A percentile compares a stretch with the other conserved stretches of the same genome.
Evolutionary conservation across 768 basidiomycete species (phyloP).

Genomic region (Tylopilus cervinicoccineus): DNA sequence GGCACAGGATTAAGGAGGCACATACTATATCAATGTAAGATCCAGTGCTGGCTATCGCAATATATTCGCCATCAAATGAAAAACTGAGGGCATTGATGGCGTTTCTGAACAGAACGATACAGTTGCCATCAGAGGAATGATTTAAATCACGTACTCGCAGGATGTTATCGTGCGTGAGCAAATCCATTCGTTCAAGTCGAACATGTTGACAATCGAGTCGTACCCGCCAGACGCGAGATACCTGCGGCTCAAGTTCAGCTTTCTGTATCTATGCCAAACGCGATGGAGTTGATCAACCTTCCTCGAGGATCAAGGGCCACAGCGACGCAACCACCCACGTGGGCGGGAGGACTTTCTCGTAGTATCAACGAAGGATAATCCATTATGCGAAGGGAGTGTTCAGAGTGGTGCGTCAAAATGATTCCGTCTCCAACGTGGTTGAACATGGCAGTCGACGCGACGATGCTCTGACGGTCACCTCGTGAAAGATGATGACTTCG

Average conservation of each 20-base stretch:
- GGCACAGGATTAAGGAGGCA: background rate
- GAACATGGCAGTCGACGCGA: conserved; percentile 64
- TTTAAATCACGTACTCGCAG: conserved; percentile 61
- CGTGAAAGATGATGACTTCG: background rate
- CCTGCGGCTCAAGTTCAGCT: conserved; percentile 30
- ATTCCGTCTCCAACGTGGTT: conserved; percentile 74
- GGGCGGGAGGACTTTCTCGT: conserved; percentile 63
- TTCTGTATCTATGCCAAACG: background rate
- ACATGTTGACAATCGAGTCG: conserved; percentile 81
- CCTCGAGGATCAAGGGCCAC: conserved; percentile 80
- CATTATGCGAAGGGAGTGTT: conserved; percentile 63
- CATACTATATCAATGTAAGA: conserved; percentile 75
- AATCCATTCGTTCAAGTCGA: conserved; percentile 79
- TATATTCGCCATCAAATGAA: conserved; percentile 79
- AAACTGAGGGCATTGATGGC: conserved; percentile 73
- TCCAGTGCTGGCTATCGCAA: conserved; percentile 71
- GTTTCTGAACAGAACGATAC: conserved; percentile 41
- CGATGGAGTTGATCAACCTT: conserved; percentile 36
- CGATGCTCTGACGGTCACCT: conserved; percentile 37
- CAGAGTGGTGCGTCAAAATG: conserved; percentile 58
- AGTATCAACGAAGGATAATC: conserved; percentile 61
- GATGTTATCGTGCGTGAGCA: conserved; percentile 69
- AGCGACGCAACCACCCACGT: conserved; percentile 77
- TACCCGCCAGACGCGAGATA: conserved; percentile 78
- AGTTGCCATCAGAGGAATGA: background rate